Percentiles rank a stretch among this genome's conserved stretches.
phyloP scores from a whole-genome alignment of 169 alveolate species.

The Eimeria zaria region DNA sequence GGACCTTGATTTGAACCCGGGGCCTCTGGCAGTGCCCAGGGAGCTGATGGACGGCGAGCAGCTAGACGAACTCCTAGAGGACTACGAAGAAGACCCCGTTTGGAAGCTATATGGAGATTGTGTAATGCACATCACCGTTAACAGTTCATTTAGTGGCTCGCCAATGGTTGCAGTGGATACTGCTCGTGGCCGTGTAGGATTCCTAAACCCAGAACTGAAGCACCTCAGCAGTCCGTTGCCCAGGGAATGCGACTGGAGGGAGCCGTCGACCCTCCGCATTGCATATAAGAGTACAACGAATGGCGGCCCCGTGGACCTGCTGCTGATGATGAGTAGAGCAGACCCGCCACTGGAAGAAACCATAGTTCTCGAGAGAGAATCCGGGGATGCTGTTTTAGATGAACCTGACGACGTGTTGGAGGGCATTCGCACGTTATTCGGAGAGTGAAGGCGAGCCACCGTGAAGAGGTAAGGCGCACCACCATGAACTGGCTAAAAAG shows the following conservation, averaged over 20 bases:
- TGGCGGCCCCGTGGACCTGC: slow-evolving; percentile 35
- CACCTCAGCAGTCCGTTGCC: slow-evolving; percentile 33
- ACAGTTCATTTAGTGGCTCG: background rate
- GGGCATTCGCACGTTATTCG: slow-evolving; percentile 13
- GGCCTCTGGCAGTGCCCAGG: slow-evolving; percentile 69
- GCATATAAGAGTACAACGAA: slow-evolving; percentile 16
- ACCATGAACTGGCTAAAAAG: too few species aligned
- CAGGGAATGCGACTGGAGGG: slow-evolving; percentile 52
- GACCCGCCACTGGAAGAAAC: slow-evolving; percentile 22
- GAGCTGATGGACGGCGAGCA: slow-evolving; percentile 14
- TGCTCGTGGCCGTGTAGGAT: slow-evolving; percentile 41
- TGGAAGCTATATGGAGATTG: slow-evolving; percentile 55
- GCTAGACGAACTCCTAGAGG: background rate
- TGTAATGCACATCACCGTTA: slow-evolving; percentile 49
- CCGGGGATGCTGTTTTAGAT: slow-evolving; percentile 9
- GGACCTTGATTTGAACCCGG: slow-evolving; percentile 54
- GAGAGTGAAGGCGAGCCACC: background rate
- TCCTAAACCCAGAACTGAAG: slow-evolving; percentile 32
- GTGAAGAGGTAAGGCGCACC: background rate
- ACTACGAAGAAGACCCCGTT: background rate
- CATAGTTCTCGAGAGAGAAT: background rate
- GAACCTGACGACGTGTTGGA: slow-evolving; percentile 20
- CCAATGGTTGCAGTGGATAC: slow-evolving; percentile 24
- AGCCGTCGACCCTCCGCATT: slow-evolving; percentile 46
- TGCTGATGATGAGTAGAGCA: slow-evolving; percentile 42